Evolutionary conservation across 1,139 yeast species (phyloP), one percentile per base, ranked within the genome.

Genomic region (Magnusiomyces fungicola): DNA sequence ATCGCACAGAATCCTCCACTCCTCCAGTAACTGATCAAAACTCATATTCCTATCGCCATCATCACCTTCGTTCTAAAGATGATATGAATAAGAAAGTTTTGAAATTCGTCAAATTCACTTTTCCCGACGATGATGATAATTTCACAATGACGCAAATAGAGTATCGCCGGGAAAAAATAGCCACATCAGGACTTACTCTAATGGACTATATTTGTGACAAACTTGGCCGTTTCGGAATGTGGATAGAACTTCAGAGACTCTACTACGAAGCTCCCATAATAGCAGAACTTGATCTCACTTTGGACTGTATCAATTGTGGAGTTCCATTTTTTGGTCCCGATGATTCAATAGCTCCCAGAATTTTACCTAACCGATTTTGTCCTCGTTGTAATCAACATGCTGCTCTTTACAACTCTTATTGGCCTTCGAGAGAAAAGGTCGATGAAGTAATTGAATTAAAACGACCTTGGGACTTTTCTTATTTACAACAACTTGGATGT

Each of bases 321-420:
- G 55, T 55, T 2, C 62, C 61, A 9, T 61, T 60, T 45, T 46
- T 59, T 22, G 55, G 50, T 18, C 54, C 51, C 3, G 52, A 49
- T 36, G 54, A 49, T 29, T n/a, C 49, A 30, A 48, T 41, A 3
- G 50, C 54, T 1, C 53, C 53, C 7, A 44, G 50, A 1, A 46
- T 50, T 23, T 37, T 48, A 10, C 53, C 50, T 1, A 39, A 47
- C 14, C 47, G 53, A 27, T 51, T 54, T 46, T 65, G 69, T 47
- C 66, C 65, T 0, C 53, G 68, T 24, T 65, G 69, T 45, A 58
- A 60, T 45, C 57, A 68, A n/a, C 68, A 64, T 38, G 60, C 61
- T 4, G 43, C 55, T 2, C 46, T 65, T 4, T 65, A 61, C 51
- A 55, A 55, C 43, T 51, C 61, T 4, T 53, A 46, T 34, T 65